Base-by-base conservation (phyloP, 768 basidiomycete genomes). In the Lactarius akahatsu region DNA sequence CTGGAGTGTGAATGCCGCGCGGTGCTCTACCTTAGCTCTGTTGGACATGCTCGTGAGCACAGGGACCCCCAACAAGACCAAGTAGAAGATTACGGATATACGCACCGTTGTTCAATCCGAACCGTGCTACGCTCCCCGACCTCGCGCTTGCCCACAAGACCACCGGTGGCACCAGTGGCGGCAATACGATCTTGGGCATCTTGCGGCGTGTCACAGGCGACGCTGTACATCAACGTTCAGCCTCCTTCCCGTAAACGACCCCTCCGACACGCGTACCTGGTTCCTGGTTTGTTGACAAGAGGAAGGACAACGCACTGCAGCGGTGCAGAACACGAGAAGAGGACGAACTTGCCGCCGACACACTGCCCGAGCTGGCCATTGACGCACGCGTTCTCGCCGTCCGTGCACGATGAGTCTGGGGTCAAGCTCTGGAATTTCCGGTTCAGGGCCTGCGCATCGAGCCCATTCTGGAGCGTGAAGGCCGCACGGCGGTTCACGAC, bases 201-300 rank as follows among this genome's bases (percentile, higher is more conserved):
- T 54, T 54, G 26, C 15, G 2, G 26, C 13, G 52, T 54, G 28
- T 54, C 52, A 9, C 74, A 74, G 13, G 71, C 70, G n/a, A 74
- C 61, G 67, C 74, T 72, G 55, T 28, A 45, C 45, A 45, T 45
- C 18, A 8, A n/a, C n/a, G 9, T n/a, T 45, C 45, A 45, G n/a
- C 45, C n/a, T 23, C 45, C 9, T 20, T 47, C 9, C 4, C 47
- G 23, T n/a, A 23, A 3, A 45, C 9, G 43, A 45, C 5, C 16
- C 40, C 23, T 20, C n/a, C 1, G 5, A 26, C 1, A 16, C 13
- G 47, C 66, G 5, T 58, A 74, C 74, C 74, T 75, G 7, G 75
- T 76, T 59, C 76, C 76, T n/a, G n/a, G n/a, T n/a, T 63, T 67
- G 66, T 76, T 75, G 30, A 77, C 76, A 11, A 77, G 67, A 18